These are phyloP conservation scores for Isoetes taiwanensis DNA, from an alignment of 75 land plant genomes.

Conservation along the genomic window DNA sequence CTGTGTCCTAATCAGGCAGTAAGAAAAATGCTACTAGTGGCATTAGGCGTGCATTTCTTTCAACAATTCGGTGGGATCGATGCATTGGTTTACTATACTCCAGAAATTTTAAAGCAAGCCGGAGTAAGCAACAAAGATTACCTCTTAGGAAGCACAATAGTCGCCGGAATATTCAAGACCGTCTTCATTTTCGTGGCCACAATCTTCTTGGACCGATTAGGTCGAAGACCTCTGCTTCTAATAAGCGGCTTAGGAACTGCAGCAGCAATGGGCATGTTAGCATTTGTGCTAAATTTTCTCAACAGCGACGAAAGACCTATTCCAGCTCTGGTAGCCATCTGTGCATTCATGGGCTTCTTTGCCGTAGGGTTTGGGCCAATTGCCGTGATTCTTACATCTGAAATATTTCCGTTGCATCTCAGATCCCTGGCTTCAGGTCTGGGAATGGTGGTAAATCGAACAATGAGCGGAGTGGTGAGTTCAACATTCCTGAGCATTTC, in stretches of 20 bases:
- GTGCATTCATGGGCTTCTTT: slow-evolving; percentile 65
- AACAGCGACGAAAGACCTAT: background rate
- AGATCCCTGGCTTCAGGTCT: slow-evolving; percentile 68
- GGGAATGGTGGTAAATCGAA: slow-evolving; percentile 46
- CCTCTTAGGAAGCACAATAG: slow-evolving; percentile 63
- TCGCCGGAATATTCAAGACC: slow-evolving; percentile 68
- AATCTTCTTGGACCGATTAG: slow-evolving; percentile 54
- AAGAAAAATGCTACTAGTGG: slow-evolving; percentile 50
- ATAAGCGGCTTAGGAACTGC: slow-evolving; percentile 46
- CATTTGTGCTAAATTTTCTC: background rate
- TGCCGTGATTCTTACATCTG: slow-evolving; percentile 54
- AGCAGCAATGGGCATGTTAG: slow-evolving; percentile 6
- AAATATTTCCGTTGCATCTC: slow-evolving; percentile 60
- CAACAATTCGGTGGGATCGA: slow-evolving; percentile 89
- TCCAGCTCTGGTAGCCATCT: slow-evolving; percentile 44
- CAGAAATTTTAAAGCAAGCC: slow-evolving; percentile 54
- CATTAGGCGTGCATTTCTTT: slow-evolving; percentile 75
- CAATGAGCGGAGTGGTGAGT: slow-evolving; percentile 58
- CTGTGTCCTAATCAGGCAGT: slow-evolving; percentile 45
- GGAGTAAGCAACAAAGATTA: slow-evolving; percentile 38
- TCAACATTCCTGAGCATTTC: slow-evolving; percentile 58
- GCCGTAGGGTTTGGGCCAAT: slow-evolving; percentile 79
- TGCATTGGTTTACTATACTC: slow-evolving; percentile 87
- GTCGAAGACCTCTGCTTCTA: slow-evolving; percentile 62
- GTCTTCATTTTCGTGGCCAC: slow-evolving; percentile 70